phyloP scores from a whole-genome alignment of 2,329 filamentous ascomycete genomes.

The Alternaria brassicicola region DNA sequence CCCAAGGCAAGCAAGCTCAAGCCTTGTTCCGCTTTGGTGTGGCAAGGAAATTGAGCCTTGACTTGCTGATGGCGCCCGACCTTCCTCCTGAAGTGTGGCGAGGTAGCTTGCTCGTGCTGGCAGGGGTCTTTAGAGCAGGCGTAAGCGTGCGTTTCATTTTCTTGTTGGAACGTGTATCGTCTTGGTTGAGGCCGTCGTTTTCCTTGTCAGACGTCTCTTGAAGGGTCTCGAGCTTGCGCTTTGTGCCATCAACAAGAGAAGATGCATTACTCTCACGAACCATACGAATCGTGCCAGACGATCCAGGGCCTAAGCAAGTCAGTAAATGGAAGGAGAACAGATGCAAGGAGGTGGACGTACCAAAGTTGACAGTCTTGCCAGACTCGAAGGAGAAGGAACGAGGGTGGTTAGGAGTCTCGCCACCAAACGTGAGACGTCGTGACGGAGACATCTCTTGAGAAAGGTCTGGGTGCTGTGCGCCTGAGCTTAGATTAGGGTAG shows the following conservation, averaged over 20 bases:
- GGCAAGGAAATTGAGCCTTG: slow-evolving; percentile 47
- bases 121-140: slow-evolving; percentile 38
- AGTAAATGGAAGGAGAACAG: neutral
- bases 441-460: slow-evolving; percentile 38
- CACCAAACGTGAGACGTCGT: slow-evolving; percentile 46
- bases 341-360: slow-evolving; percentile 7
- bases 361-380: slow-evolving; percentile 53
- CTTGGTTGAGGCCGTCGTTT: slow-evolving; percentile 43
- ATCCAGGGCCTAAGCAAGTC: slow-evolving; percentile 37
- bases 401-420: slow-evolving; percentile 36
- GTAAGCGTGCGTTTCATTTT: slow-evolving; percentile 37
- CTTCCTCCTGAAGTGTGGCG: slow-evolving; percentile 38
- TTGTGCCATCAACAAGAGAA: slow-evolving; percentile 44
- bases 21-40: slow-evolving; percentile 47
- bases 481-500: slow-evolving; percentile 37
- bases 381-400: slow-evolving; percentile 58
- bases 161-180: slow-evolving; percentile 43
- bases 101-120: slow-evolving; percentile 38
- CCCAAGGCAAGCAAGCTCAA: slow-evolving; percentile 11
- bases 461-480: slow-evolving; percentile 49
- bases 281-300: slow-evolving; percentile 49
- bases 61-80: slow-evolving; percentile 43
- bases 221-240: slow-evolving; percentile 53
- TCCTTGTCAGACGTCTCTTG: slow-evolving; percentile 52
- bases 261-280: slow-evolving; percentile 54